These are phyloP conservation scores for Grosmannia serpens DNA, from an alignment of 2,329 filamentous ascomycete genomes.

Conservation along the genomic window DNA sequence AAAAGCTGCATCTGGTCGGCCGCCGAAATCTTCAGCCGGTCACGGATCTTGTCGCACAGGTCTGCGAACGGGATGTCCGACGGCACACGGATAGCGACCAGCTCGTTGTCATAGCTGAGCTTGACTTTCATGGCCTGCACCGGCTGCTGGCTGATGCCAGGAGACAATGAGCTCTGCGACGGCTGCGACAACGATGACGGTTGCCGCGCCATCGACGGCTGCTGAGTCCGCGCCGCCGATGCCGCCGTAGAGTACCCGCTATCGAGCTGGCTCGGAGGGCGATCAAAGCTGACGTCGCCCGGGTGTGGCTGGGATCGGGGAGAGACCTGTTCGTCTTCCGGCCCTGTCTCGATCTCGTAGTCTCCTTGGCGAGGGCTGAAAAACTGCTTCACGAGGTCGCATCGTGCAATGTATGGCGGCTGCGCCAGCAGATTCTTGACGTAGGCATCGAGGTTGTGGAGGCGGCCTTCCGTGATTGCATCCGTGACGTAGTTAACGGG, in stretches of 20 bases:
- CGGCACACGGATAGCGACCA: conserved; percentile 83
- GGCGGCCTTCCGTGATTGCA: conserved; percentile 83
- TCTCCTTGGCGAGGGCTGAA: conserved; percentile 85
- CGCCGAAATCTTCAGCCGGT: conserved; percentile 63
- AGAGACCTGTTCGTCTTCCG: conserved; percentile 46
- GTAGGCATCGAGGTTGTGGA: conserved; percentile 89
- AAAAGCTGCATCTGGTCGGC: conserved; percentile 65
- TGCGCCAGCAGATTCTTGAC: conserved; percentile 83
- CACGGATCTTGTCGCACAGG: conserved; percentile 72
- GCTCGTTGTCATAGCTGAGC: conserved; percentile 83
- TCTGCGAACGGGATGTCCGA: conserved; percentile 66
- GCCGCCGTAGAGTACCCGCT: conserved; percentile 18
- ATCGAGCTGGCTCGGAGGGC: conserved; percentile 40
- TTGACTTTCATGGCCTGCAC: conserved; percentile 74
- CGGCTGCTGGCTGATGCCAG: conserved; percentile 32
- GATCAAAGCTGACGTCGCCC: background rate
- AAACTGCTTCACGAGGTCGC: conserved; percentile 76
- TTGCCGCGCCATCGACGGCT: conserved; percentile 31
- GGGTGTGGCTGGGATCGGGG: background rate
- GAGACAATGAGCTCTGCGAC: conserved; percentile 44
- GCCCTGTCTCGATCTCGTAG: conserved; percentile 72
- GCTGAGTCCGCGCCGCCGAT: conserved; percentile 36
- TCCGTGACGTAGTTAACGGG: conserved; percentile 98
- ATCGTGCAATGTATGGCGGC: conserved; percentile 72
- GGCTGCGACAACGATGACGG: conserved; percentile 37